These are phyloP conservation scores for Fusarium sp. DNA, from an alignment of 2,329 filamentous ascomycete genomes.

Conservation along the genomic window DNA sequence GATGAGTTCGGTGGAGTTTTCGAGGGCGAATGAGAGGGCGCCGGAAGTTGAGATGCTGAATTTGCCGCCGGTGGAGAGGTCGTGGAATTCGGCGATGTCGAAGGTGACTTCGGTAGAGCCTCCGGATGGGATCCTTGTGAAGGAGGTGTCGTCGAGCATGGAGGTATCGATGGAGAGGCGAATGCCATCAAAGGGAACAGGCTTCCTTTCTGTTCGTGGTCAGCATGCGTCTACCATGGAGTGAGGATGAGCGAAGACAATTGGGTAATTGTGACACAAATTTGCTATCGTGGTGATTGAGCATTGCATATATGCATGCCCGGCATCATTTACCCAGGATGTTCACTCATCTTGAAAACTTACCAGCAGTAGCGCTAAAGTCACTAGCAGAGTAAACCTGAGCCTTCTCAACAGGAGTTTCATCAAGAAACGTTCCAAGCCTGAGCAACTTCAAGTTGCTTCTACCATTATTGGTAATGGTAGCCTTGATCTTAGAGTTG, in stretches of 20 bases:
- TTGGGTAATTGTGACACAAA: too few species aligned
- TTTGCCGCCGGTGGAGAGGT: constrained; percentile 61
- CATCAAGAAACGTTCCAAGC: constrained; percentile 64
- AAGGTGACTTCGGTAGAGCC: constrained; percentile 64
- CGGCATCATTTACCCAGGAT: neutral
- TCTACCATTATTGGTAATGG: constrained; percentile 64
- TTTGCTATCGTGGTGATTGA: too few species aligned
- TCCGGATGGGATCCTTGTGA: constrained; percentile 60
- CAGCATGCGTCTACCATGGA: neutral
- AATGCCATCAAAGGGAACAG: constrained; percentile 64
- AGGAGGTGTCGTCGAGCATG: constrained; percentile 59
- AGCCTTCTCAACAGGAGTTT: constrained; percentile 64
- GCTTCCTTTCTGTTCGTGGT: constrained; percentile 47
- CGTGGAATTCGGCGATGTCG: constrained; percentile 66
- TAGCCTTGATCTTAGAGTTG: constrained; percentile 65
- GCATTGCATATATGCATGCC: too few species aligned
- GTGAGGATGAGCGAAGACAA: neutral
- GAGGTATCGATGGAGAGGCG: constrained; percentile 60
- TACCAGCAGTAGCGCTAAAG: constrained; percentile 47
- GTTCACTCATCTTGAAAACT: neutral
- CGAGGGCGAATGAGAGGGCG: constrained; percentile 65
- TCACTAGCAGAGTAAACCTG: constrained; percentile 55
- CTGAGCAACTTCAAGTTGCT: constrained; percentile 63
- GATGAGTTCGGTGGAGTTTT: constrained; percentile 62
- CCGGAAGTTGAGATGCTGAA: constrained; percentile 68